Conservation (phyloP, 2,329 filamentous ascomycete genomes). For the Samsoniella hepiali region DNA sequence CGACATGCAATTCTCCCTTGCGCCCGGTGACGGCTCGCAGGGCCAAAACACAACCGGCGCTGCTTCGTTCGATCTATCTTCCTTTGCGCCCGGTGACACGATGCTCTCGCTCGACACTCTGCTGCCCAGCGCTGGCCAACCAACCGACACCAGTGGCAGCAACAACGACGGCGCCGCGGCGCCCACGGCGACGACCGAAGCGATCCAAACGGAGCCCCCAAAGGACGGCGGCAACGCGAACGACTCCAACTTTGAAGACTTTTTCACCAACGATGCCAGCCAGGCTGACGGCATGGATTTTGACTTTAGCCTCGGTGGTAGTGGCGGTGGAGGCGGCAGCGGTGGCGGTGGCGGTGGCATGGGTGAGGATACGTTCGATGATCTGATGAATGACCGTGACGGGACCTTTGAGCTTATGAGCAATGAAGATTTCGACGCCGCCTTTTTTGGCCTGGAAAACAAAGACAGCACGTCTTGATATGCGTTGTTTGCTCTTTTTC, state of each 20-base stretch:
- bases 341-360: slow-evolving; percentile 28
- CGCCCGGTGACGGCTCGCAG: slow-evolving; percentile 36
- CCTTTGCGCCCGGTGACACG: slow-evolving; percentile 37
- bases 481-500: background rate
- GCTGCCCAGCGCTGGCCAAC: slow-evolving; percentile 26
- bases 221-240: slow-evolving; percentile 26
- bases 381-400: slow-evolving; percentile 45
- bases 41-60: slow-evolving; percentile 28
- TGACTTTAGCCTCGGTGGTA: slow-evolving; percentile 33
- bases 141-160: slow-evolving; percentile 20
- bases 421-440: slow-evolving; percentile 46
- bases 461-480: slow-evolving; percentile 21
- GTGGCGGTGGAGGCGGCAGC: slow-evolving; percentile 22
- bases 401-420: slow-evolving; percentile 40
- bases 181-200: slow-evolving; percentile 13
- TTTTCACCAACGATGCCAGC: slow-evolving; percentile 44
- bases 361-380: slow-evolving; percentile 45
- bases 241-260: slow-evolving; percentile 38
- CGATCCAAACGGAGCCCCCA: slow-evolving; percentile 27
- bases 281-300: slow-evolving; percentile 41
- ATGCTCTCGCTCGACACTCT: slow-evolving; percentile 32
- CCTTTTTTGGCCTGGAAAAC: slow-evolving; percentile 42
- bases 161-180: slow-evolving; percentile 18
- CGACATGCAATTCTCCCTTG: slow-evolving; percentile 55
- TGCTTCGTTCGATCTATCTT: slow-evolving; percentile 44